A percentile compares a stretch with the other conserved stretches of the same genome.
Evolutionary conservation across 257 asterid genomes (phyloP).

Genomic region (Penstemon eatonii): DNA sequence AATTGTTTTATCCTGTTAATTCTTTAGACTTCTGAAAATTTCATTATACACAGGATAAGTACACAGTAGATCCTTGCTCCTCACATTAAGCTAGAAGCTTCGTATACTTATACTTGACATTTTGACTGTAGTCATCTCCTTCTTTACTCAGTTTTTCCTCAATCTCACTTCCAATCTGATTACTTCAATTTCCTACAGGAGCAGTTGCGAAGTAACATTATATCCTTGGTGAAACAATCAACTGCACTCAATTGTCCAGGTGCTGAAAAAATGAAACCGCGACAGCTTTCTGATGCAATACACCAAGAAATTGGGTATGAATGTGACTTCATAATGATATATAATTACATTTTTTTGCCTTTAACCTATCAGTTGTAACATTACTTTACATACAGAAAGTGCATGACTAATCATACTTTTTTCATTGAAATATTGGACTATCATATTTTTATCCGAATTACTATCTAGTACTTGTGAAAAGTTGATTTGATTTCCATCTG

Average conservation of each 20-base stretch:
- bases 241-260: conserved; percentile 71
- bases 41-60: not conserved
- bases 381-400: not conserved
- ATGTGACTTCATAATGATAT: conserved; percentile 2
- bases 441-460: not conserved
- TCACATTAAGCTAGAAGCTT: not conserved
- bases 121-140: conserved; percentile 1
- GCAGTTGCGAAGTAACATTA: conserved; percentile 60
- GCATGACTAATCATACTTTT: not conserved
- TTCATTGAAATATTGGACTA: not conserved
- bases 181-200: conserved; percentile 45
- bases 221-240: conserved; percentile 73
- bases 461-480: conserved; percentile 9
- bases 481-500: conserved; percentile 15
- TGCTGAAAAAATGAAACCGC: conserved; percentile 79
- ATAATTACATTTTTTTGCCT: not conserved
- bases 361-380: not conserved
- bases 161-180: not conserved
- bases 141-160: not conserved
- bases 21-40: conserved; percentile 6
- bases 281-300: conserved; percentile 95
- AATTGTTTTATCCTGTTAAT: not conserved
- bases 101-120: not conserved
- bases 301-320: conserved; percentile 90
- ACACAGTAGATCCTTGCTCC: conserved; percentile 4